Evolutionary conservation across 2,329 filamentous ascomycete genomes (phyloP), one percentile per base, ranked within the genome.

Genomic region (Fusarium annulatum): DNA sequence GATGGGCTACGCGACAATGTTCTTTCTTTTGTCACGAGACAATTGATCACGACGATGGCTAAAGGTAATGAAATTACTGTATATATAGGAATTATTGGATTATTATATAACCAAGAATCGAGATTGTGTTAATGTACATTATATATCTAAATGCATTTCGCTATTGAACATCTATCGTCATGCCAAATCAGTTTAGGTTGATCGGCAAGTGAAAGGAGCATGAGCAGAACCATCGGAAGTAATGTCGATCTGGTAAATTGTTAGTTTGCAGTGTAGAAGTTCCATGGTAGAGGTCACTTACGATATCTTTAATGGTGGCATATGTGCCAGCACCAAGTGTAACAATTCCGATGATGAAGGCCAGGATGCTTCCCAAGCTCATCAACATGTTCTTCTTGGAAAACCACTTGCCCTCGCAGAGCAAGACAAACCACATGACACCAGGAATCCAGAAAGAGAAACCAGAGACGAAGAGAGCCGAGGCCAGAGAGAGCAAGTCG

Each of bases 201-300:
- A 73, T 58, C 72, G 55, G 26, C 72, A 74, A 15, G 72, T 70
- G 23, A 75, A 74, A 18, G 72, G 72, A 15, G 65, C 59, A 84
- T 74, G 72, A n/a, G 72, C 71, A 28, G 51, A 61, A 34, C 72
- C 72, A 14, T 41, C 53, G 12, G 72, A 72, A 14, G 72, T 74
- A 30, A 72, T 56, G 33, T 58, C 52, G 23, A 74, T 74, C 71
- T 74, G 3, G 9, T 7, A 18, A 5, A n/a, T 14, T 6, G 14
- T 74, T 57, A 74, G 66, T 16, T 21, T 16, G n/a, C n/a, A n/a
- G n/a, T n/a, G n/a, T n/a, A 10, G 15, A 8, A 2, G 14, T 4
- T 2, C 1, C 1, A 23, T 18, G 28, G 15, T 4, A 15, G 5
- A 2, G 2, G 2, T 3, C 14, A 69, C 71, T 74, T 49, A 74